Evolutionary conservation across 306 rosid genomes (phyloP).

Genomic region (Psophocarpus tetragonolobus): DNA sequence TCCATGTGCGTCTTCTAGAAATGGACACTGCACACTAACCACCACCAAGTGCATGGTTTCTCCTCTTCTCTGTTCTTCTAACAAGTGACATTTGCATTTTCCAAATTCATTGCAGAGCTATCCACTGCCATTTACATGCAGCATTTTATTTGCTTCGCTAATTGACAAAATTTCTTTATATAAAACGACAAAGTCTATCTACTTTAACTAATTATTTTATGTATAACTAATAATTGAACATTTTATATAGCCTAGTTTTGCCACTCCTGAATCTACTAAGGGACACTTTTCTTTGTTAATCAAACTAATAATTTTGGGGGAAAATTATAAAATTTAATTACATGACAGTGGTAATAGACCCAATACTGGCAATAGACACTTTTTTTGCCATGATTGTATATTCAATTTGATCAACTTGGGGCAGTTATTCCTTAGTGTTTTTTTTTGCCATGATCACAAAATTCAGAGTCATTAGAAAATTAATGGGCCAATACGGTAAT

Average conservation of each 20-base stretch:
- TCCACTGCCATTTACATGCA: background rate
- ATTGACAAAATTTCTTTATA: background rate
- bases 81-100: slow-evolving; percentile 16
- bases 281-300: background rate
- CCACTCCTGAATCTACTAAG: background rate
- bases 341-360: background rate
- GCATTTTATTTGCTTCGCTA: background rate
- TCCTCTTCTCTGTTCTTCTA: slow-evolving; percentile 10
- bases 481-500: background rate
- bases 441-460: background rate
- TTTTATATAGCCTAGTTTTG: background rate
- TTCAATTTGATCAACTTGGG: background rate
- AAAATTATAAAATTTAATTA: background rate
- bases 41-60: background rate
- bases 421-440: background rate
- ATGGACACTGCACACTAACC: slow-evolving; percentile 24
- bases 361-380: background rate
- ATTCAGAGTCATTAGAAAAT: background rate
- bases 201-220: no score
- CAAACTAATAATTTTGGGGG: background rate
- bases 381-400: background rate
- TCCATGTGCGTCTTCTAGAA: slow-evolving; percentile 29
- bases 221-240: background rate
- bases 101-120: background rate
- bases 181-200: background rate